Evolutionary conservation across 1,284 basidiomycete genomes (phyloP).

Genomic region (Marasmius tenuissimus): DNA sequence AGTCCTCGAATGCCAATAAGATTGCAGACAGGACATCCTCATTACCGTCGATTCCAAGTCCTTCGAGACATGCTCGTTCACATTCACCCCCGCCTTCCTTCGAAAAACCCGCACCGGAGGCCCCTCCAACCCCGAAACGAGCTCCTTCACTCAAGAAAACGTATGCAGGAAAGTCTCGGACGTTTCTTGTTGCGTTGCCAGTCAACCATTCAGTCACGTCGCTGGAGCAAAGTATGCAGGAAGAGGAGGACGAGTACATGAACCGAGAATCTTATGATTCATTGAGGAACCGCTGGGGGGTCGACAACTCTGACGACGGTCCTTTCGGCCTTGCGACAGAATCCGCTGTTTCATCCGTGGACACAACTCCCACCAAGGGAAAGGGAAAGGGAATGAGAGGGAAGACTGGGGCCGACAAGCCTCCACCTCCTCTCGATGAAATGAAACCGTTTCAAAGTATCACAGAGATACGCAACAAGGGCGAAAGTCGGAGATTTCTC

Average conservation of each 20-base stretch:
- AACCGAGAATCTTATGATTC: conserved; percentile 68
- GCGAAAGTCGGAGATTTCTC: conserved; percentile 74
- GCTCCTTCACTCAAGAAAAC: conserved; percentile 43
- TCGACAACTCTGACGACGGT: conserved; percentile 74
- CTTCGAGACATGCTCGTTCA: neutral
- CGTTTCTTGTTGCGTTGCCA: conserved; percentile 66
- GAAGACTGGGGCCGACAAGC: conserved; percentile 17
- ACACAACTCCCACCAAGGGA: conserved; percentile 22
- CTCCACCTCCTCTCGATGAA: conserved; percentile 47
- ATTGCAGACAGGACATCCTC: conserved; percentile 36
- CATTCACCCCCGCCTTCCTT: conserved; percentile 12
- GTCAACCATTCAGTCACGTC: conserved; percentile 18
- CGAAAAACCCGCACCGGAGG: conserved; percentile 8
- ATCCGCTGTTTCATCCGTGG: conserved; percentile 25
- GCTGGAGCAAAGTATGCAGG: conserved; percentile 21
- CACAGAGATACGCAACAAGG: conserved; percentile 74
- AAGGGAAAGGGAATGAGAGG: conserved; percentile 28
- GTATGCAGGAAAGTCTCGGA: conserved; percentile 73
- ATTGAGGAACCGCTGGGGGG: conserved; percentile 68
- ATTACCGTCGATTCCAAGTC: conserved; percentile 30
- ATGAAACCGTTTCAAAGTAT: conserved; percentile 79
- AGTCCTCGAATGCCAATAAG: conserved; percentile 18
- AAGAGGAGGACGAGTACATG: conserved; percentile 55
- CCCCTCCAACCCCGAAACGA: conserved; percentile 15
- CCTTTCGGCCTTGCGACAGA: conserved; percentile 33